These are phyloP conservation scores for Arabidopsis hybrid DNA, from an alignment of 441 rosid genomes.

Conservation along the genomic window DNA sequence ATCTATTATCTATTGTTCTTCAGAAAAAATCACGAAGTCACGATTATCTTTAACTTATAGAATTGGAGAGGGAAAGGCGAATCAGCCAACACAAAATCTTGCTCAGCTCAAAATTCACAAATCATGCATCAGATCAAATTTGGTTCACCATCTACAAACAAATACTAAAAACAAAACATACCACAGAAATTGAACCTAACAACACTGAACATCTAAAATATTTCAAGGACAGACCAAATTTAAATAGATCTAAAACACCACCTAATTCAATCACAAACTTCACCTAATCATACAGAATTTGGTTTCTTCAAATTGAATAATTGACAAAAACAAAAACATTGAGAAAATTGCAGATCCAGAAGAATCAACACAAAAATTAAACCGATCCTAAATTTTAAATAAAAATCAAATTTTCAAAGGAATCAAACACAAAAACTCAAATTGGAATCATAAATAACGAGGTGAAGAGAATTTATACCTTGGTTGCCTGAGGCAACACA, in stretches of 20 bases:
- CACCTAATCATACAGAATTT: conserved; percentile 10
- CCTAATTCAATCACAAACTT: conserved; percentile 11
- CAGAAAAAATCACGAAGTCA: background rate
- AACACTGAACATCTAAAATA: background rate
- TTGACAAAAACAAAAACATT: background rate
- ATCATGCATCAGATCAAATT: conserved; percentile 17
- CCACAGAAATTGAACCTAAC: conserved; percentile 4
- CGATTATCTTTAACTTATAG: background rate
- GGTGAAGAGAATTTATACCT: conserved; percentile 52
- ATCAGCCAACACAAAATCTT: background rate
- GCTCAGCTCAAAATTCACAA: background rate
- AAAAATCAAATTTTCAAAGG: conserved; percentile 15
- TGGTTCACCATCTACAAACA: conserved; percentile 5
- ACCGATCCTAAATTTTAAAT: conserved; percentile 14
- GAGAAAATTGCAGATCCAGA: conserved; percentile 15
- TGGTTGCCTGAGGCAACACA: conserved; percentile 60
- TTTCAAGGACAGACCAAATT: background rate
- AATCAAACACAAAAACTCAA: background rate
- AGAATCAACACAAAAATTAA: background rate
- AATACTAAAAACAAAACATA: background rate
- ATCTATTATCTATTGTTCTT: background rate
- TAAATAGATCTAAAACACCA: conserved; percentile 21
- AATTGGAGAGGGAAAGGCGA: background rate
- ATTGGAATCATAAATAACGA: background rate
- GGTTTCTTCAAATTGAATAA: background rate